These are phyloP conservation scores for Ogataea pilisensis DNA, from an alignment of 805 yeast species.

Conservation along the genomic window DNA sequence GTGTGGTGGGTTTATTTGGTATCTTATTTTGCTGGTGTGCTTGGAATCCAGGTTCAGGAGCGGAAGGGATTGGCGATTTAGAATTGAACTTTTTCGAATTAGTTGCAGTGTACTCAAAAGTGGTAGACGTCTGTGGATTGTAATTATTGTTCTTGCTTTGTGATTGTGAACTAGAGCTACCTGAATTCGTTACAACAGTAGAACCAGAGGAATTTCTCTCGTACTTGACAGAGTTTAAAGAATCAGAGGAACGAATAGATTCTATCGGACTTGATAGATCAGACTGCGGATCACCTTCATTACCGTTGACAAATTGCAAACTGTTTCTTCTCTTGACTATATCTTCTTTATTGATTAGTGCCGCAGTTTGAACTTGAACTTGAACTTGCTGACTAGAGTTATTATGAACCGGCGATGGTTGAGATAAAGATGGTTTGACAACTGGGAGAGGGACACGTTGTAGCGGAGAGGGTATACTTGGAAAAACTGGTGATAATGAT, in stretches of 20 bases:
- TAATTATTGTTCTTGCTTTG: not conserved
- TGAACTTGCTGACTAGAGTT: slow-evolving; percentile 2
- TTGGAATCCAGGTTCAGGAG: not conserved
- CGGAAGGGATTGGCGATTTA: slow-evolving; percentile 1
- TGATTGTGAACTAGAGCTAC: not conserved
- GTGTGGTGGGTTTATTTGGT: too few species aligned
- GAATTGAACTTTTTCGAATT: not conserved
- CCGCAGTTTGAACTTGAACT: slow-evolving; percentile 3
- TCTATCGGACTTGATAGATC: slow-evolving; percentile 23
- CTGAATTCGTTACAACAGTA: slow-evolving; percentile 8
- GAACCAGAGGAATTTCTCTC: slow-evolving; percentile 17
- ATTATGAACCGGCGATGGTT: too few species aligned
- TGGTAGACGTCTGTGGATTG: not conserved
- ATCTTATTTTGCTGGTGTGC: not conserved
- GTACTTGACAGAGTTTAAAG: slow-evolving; percentile 16
- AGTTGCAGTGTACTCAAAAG: not conserved
- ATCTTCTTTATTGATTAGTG: slow-evolving; percentile 31
- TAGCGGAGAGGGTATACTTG: not conserved
- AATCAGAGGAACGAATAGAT: slow-evolving; percentile 21
- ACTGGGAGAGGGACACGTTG: slow-evolving; percentile 1
- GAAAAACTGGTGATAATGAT: not conserved
- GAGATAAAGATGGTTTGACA: too few species aligned
- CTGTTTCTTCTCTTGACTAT: slow-evolving; percentile 23
- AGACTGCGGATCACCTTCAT: slow-evolving; percentile 5
- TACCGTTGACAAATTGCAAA: slow-evolving; percentile 24